Conservation (phyloP, 2,329 filamentous ascomycete species). For the Aspergillus luchuensis region DNA sequence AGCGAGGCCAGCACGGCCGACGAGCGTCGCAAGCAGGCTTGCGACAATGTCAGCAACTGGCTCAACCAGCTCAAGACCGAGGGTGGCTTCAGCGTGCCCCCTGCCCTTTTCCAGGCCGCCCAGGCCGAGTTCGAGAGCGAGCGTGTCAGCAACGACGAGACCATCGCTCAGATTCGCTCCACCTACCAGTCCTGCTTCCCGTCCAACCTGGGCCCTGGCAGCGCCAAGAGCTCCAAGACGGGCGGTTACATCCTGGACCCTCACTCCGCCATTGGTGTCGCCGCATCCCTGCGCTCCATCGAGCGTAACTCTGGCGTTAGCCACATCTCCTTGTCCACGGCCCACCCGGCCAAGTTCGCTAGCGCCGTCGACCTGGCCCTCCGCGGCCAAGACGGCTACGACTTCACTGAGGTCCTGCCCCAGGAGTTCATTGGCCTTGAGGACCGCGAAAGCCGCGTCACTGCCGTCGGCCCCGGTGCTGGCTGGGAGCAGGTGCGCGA, state of each 20-base stretch:
- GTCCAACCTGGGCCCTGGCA: constrained; percentile 38
- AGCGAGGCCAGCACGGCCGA: constrained; percentile 48
- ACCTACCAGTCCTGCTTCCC: constrained; percentile 60
- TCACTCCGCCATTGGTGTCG: constrained; percentile 84
- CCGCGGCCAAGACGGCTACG: constrained; percentile 69
- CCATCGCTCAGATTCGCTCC: constrained; percentile 64
- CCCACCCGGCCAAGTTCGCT: constrained; percentile 93
- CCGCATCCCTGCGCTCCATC: constrained; percentile 72
- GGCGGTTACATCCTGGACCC: constrained; percentile 85
- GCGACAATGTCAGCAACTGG: constrained; percentile 77
- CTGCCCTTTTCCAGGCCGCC: constrained; percentile 70
- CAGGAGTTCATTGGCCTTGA: constrained; percentile 79
- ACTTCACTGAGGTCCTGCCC: constrained; percentile 77
- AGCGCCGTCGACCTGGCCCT: constrained; percentile 81
- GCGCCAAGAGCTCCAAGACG: constrained; percentile 42
- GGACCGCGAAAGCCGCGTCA: constrained; percentile 72
- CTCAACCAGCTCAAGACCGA: constrained; percentile 75
- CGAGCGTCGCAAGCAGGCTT: constrained; percentile 54
- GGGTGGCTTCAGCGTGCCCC: constrained; percentile 80
- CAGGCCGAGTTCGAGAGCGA: constrained; percentile 80
- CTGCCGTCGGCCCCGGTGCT: constrained; percentile 62
- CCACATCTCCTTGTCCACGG: constrained; percentile 86
- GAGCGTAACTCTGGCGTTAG: constrained; percentile 54
- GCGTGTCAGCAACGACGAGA: constrained; percentile 64
- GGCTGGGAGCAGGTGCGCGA: constrained; percentile 75